A percentile compares a stretch with the other conserved stretches of the same genome.
Conservation (phyloP, 805 yeast genomes). For the Nakazawaea laoshanensis region DNA sequence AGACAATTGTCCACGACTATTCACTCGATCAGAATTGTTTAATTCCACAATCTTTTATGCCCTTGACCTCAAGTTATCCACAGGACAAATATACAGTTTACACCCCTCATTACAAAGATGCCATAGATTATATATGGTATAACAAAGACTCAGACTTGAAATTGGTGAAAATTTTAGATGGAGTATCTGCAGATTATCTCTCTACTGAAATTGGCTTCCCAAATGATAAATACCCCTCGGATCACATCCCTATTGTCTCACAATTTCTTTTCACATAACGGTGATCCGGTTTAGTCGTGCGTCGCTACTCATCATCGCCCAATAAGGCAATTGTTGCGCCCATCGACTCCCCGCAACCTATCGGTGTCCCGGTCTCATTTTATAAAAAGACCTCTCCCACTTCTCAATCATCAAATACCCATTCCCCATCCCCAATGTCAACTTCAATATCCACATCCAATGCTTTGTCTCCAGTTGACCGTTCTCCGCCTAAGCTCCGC, state of each 20-base stretch:
- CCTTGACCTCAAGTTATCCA: constrained; percentile 21
- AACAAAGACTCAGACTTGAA: constrained; percentile 27
- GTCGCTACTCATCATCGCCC: no score
- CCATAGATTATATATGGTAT: constrained; percentile 54
- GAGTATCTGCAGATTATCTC: constrained; percentile 28
- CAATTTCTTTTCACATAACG: constrained; percentile 16
- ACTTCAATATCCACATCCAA: no score
- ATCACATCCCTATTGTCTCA: constrained; percentile 34
- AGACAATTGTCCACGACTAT: not conserved
- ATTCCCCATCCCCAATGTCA: no score
- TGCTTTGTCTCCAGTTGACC: no score
- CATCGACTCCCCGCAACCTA: no score
- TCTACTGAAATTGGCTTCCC: constrained; percentile 35
- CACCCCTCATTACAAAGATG: constrained; percentile 39
- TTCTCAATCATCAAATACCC: no score
- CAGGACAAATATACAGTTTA: constrained; percentile 32
- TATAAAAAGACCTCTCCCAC: no score
- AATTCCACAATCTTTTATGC: constrained; percentile 23
- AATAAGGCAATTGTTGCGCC: no score
- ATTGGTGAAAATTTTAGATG: constrained; percentile 41
- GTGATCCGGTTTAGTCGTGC: no score
- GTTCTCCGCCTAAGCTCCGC: no score
- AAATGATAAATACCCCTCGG: constrained; percentile 51
- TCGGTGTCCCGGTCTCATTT: no score
- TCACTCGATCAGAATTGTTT: not conserved